Conservation (phyloP, 345 rosid species). For the Eucalyptus sp. region DNA sequence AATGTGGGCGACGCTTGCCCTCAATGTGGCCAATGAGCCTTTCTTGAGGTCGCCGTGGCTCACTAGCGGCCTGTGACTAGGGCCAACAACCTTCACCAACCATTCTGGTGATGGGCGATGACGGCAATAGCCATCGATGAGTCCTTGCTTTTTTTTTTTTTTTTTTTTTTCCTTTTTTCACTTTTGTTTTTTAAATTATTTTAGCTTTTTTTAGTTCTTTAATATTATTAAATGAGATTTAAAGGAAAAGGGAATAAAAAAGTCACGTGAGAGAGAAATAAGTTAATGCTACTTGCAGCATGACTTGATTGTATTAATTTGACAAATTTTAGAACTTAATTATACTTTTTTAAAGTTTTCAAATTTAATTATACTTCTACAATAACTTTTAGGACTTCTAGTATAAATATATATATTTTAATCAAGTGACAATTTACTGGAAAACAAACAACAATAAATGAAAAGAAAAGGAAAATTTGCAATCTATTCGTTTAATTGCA, state of each 20-base stretch:
- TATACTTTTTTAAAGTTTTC: too few species aligned
- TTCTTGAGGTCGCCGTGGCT: fast-evolving
- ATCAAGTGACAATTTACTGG: neutral
- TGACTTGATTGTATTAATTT: fast-evolving
- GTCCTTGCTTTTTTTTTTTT: too few species aligned
- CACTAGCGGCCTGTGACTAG: fast-evolving
- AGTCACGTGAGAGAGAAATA: too few species aligned
- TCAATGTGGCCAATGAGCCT: fast-evolving
- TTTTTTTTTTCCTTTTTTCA: fast-evolving
- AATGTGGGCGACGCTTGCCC: fast-evolving
- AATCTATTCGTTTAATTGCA: neutral
- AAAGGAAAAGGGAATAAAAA: too few species aligned
- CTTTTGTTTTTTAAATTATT: too few species aligned
- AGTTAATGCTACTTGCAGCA: fast-evolving
- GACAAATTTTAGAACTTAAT: fast-evolving
- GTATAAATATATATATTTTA: too few species aligned
- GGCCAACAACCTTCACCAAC: fast-evolving
- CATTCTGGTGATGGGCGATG: fast-evolving
- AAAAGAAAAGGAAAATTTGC: too few species aligned
- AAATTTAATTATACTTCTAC: fast-evolving
- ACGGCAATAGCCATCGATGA: fast-evolving
- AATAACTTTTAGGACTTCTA: too few species aligned
- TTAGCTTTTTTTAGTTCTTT: too few species aligned
- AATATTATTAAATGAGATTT: too few species aligned
- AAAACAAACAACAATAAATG: neutral